phyloP scores from a whole-genome alignment of 2,329 filamentous ascomycete species.

The Aspergillus viridinutans region DNA sequence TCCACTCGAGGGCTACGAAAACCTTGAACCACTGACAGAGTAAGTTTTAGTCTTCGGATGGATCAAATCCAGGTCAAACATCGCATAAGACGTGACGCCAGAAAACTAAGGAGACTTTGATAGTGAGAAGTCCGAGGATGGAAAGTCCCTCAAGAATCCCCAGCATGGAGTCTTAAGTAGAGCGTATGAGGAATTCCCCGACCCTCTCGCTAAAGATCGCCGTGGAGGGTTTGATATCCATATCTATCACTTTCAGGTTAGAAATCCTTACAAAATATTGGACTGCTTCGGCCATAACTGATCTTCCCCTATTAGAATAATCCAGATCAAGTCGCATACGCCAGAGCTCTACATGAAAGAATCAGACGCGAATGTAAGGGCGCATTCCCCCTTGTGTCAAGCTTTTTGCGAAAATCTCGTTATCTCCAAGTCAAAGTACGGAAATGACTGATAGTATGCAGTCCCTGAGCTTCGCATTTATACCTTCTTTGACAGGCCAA shows the following conservation, averaged over 20 bases:
- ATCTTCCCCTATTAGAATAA: conserved; percentile 45
- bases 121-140: conserved; percentile 62
- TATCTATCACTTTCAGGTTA: conserved; percentile 69
- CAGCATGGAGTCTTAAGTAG: conserved; percentile 57
- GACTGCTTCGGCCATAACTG: neutral
- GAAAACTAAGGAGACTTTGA: neutral
- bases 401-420: neutral
- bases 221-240: conserved; percentile 81
- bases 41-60: conserved; percentile 18
- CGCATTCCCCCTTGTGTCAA: neutral
- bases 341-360: conserved; percentile 68
- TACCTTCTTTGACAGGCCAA: conserved; percentile 66
- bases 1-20: conserved; percentile 50
- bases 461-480: conserved; percentile 85
- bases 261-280: neutral
- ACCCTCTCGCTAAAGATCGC: conserved; percentile 61
- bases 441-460: conserved; percentile 30
- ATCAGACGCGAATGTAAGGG: conserved; percentile 71
- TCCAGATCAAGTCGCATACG: conserved; percentile 60
- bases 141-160: conserved; percentile 72
- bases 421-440: neutral
- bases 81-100: neutral
- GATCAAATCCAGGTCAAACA: neutral
- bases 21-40: conserved; percentile 45
- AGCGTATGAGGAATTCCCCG: conserved; percentile 66